phyloP scores from a whole-genome alignment of 2,329 filamentous ascomycete genomes.

The Exophiala phaeomuriformis region DNA sequence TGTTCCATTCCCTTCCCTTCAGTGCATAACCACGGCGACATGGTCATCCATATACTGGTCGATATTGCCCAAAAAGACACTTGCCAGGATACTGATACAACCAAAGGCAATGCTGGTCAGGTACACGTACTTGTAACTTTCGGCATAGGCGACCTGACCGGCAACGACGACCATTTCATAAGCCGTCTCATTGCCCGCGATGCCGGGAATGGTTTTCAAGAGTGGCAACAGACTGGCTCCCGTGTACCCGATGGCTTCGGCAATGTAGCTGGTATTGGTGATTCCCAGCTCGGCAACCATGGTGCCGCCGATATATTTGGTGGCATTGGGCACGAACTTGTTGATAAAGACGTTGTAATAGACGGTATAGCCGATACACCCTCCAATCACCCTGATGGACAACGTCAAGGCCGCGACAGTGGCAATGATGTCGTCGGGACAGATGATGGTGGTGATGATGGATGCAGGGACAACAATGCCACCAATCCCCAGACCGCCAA shows the following conservation, averaged over 20 bases:
- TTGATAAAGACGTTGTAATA: conserved; percentile 48
- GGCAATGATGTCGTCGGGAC: conserved; percentile 61
- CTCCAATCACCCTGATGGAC: conserved; percentile 62
- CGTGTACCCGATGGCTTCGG: conserved; percentile 48
- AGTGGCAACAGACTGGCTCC: conserved; percentile 48
- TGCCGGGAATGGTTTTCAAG: conserved; percentile 44
- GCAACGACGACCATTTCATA: conserved; percentile 49
- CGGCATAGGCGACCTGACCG: conserved; percentile 51
- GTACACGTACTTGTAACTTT: conserved; percentile 56
- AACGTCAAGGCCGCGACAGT: conserved; percentile 62
- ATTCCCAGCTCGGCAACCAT: conserved; percentile 47
- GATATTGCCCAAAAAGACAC: conserved; percentile 54
- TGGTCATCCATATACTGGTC: conserved; percentile 52
- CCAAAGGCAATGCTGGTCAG: conserved; percentile 58
- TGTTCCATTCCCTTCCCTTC: neutral
- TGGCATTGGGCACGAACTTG: conserved; percentile 42
- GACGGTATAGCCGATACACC: conserved; percentile 56
- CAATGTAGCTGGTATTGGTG: conserved; percentile 42
- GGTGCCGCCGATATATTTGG: conserved; percentile 44
- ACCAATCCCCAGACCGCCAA: conserved; percentile 59
- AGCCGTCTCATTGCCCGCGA: conserved; percentile 42
- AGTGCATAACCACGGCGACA: conserved; percentile 46
- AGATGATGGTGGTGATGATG: conserved; percentile 63
- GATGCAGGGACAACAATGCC: conserved; percentile 61
- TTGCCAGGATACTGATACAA: conserved; percentile 48